phyloP scores from a whole-genome alignment of 2,329 filamentous ascomycete species.

The Botrytis pseudocinerea region DNA sequence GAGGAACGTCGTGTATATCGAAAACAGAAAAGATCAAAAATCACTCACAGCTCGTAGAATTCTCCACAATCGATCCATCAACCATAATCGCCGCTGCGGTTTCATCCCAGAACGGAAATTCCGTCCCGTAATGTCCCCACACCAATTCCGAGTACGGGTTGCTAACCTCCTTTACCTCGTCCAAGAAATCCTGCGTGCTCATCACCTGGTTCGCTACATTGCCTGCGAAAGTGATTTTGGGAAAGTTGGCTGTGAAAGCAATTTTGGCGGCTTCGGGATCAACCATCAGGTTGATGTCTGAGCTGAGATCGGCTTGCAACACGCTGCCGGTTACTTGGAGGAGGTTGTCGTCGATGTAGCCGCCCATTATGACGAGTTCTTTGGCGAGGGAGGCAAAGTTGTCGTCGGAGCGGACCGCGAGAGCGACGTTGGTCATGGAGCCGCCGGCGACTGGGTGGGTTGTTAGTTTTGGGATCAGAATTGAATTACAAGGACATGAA shows the following conservation, averaged over 20 bases:
- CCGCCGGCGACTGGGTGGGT: slow-evolving; percentile 42
- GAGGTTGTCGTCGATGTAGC: slow-evolving; percentile 49
- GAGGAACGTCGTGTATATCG: no score
- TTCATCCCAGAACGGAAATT: slow-evolving; percentile 50
- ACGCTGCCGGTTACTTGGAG: slow-evolving; percentile 39
- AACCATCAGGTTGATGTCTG: slow-evolving; percentile 52
- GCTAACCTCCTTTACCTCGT: slow-evolving; percentile 43
- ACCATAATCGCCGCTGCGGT: slow-evolving; percentile 47
- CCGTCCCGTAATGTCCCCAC: slow-evolving; percentile 43
- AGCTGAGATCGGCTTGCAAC: slow-evolving; percentile 37
- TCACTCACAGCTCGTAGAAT: slow-evolving; percentile 42
- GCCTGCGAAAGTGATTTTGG: slow-evolving; percentile 48
- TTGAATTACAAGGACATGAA: not conserved
- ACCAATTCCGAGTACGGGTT: slow-evolving; percentile 45
- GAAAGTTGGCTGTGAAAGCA: slow-evolving; percentile 49
- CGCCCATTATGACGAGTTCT: slow-evolving; percentile 52
- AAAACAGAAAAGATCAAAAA: no score
- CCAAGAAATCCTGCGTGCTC: slow-evolving; percentile 44
- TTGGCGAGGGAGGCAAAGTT: slow-evolving; percentile 49
- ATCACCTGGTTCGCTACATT: slow-evolving; percentile 52
- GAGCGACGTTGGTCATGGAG: slow-evolving; percentile 51
- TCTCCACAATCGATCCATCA: slow-evolving; percentile 44
- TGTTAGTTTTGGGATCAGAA: not conserved
- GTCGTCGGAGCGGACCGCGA: slow-evolving; percentile 49
- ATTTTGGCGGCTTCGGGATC: slow-evolving; percentile 53